Evolutionary conservation across 352 stramenopile genomes (phyloP).

Genomic region (Albugo candida): DNA sequence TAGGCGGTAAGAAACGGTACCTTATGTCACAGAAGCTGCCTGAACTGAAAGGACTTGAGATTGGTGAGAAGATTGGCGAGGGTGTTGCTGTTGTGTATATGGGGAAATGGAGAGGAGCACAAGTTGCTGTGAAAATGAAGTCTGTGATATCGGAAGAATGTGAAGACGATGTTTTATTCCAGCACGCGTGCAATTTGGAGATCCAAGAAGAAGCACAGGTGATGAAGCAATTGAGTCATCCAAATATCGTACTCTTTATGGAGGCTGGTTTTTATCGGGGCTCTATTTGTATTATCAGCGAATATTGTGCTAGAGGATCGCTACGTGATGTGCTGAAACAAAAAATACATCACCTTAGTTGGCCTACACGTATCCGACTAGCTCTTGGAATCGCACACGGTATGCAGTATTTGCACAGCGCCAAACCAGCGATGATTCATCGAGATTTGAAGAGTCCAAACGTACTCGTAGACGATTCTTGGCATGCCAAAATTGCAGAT

Average conservation of each 20-base stretch:
- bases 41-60: slow-evolving; percentile 59
- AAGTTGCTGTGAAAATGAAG: slow-evolving; percentile 92
- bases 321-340: slow-evolving; percentile 85
- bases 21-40: slow-evolving; percentile 41
- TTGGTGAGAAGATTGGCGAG: slow-evolving; percentile 70
- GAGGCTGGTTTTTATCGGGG: slow-evolving; percentile 68
- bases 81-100: slow-evolving; percentile 85
- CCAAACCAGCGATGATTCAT: slow-evolving; percentile 80
- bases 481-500: slow-evolving; percentile 81
- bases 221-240: slow-evolving; percentile 63
- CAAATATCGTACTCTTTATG: slow-evolving; percentile 81
- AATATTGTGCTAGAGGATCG: slow-evolving; percentile 87
- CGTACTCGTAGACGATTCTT: slow-evolving; percentile 75
- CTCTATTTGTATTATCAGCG: slow-evolving; percentile 89
- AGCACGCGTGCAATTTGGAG: slow-evolving; percentile 66
- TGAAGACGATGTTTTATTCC: slow-evolving; percentile 46
- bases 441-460: slow-evolving; percentile 82
- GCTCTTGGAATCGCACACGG: slow-evolving; percentile 62
- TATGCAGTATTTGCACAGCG: slow-evolving; percentile 82
- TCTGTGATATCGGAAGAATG: slow-evolving; percentile 44
- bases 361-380: slow-evolving; percentile 60
- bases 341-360: slow-evolving; percentile 15
- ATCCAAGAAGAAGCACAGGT: slow-evolving; percentile 67
- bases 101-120: slow-evolving; percentile 88
- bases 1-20: slow-evolving; percentile 9